Percentiles rank a stretch among this genome's conserved stretches.
These are phyloP conservation scores for Acacia concinna DNA, from an alignment of 331 rosid species.

Conservation along the genomic window DNA sequence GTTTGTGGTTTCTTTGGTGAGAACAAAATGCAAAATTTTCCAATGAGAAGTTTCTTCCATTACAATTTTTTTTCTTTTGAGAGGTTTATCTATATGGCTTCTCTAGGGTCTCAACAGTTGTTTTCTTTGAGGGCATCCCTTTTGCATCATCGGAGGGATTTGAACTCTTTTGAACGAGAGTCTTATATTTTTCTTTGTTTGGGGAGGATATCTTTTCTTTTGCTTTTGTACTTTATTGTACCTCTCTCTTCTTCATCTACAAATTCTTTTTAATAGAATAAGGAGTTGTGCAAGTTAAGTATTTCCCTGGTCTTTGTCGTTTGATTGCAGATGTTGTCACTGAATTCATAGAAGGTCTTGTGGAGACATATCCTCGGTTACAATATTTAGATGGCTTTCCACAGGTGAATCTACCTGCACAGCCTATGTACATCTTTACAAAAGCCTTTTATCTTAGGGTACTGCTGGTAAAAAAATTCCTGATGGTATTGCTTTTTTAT, in stretches of 20 bases:
- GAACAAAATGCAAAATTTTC: not conserved
- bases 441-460: not conserved
- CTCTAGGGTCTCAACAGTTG: not conserved
- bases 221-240: not conserved
- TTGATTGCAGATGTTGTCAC: constrained; percentile 83
- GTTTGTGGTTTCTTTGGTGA: not conserved
- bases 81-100: not conserved
- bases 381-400: constrained; percentile 96
- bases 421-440: not conserved
- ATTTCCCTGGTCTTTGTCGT: constrained; percentile 13
- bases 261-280: not conserved
- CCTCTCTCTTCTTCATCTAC: not conserved
- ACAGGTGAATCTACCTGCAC: constrained; percentile 44
- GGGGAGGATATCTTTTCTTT: not conserved
- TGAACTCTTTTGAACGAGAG: not conserved
- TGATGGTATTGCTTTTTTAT: not conserved
- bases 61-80: not conserved
- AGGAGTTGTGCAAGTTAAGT: constrained; percentile 7
- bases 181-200: not conserved
- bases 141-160: not conserved
- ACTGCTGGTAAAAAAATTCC: not conserved
- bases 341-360: constrained; percentile 91
- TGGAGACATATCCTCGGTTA: constrained; percentile 86
- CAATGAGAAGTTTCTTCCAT: not conserved
- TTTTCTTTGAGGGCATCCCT: not conserved